These are phyloP conservation scores for Ogataea polymorpha DNA, from an alignment of 805 yeast species.

Conservation along the genomic window DNA sequence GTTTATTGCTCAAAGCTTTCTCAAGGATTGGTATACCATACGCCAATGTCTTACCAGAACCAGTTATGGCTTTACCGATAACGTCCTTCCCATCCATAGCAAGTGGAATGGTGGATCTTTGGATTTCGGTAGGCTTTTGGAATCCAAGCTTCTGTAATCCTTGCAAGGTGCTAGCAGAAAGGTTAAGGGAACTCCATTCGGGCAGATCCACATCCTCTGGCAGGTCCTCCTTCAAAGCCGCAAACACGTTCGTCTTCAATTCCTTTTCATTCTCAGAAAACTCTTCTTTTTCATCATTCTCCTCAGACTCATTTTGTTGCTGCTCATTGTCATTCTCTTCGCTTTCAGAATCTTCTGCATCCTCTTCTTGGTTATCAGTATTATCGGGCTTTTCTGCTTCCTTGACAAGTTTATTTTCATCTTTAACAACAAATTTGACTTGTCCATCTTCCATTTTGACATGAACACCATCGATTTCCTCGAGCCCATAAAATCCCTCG, in stretches of 20 bases:
- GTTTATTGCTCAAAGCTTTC: constrained; percentile 38
- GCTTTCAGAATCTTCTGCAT: constrained; percentile 7
- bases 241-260: constrained; percentile 14
- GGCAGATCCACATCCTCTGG: constrained; percentile 49
- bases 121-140: constrained; percentile 79
- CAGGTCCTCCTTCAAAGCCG: constrained; percentile 8
- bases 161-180: constrained; percentile 56
- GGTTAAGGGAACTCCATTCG: constrained; percentile 48
- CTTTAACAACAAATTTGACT: constrained; percentile 50
- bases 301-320: not conserved
- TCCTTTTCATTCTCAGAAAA: constrained; percentile 11
- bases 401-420: constrained; percentile 18
- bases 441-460: constrained; percentile 71
- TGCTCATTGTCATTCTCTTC: constrained; percentile 6
- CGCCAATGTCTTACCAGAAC: constrained; percentile 96
- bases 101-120: constrained; percentile 67
- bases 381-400: constrained; percentile 10
- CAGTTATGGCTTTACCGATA: constrained; percentile 95
- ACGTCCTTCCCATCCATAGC: constrained; percentile 75
- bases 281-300: not conserved
- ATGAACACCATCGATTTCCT: constrained; percentile 90
- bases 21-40: constrained; percentile 92
- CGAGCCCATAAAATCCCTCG: constrained; percentile 89
- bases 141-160: constrained; percentile 63
- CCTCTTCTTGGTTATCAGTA: constrained; percentile 21